Evolutionary conservation across 2,329 filamentous ascomycete genomes (phyloP), one percentile per base, ranked within the genome.

Genomic region (Sporothrix inflata): DNA sequence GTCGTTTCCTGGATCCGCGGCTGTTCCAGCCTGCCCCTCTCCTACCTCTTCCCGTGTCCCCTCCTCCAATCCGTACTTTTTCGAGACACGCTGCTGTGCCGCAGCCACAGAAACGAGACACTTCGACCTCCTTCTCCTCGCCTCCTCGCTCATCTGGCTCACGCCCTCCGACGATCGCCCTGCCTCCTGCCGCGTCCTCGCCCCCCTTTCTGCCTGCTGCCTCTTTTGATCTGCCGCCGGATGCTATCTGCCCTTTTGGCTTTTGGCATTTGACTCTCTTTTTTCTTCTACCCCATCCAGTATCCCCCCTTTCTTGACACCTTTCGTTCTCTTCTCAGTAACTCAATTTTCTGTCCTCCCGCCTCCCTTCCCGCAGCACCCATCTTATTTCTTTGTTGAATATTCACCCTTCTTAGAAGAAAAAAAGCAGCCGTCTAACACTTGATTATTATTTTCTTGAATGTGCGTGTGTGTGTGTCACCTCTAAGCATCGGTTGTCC

Each of bases 71-170:
- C 38, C 57, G 53, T 34, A 30, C 12, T 34, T 40, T 30, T 61
- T 49, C 68, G 53, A 70, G 55, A 70, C 69, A 45, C 69, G n/a
- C 34, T 63, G 69, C 68, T 55, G 68, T 55, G 40, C 61, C 61
- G 61, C 61, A 65, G 61, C 61, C 61, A 47, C 61, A 47, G 40
- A 65, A 65, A 47, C 61, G 61, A 47, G 40, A 65, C 38, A 30
- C 40, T 27, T 40, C 24, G n/a, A 14, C 38, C 21, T n/a, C 61
- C 21, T n/a, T 30, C 42, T 30, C 42, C 38, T 45, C 38, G n/a
- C 27, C 60, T 63, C 60, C 60, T 63, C 34, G 60, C 60, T 42
- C 57, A 16, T 19, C 16, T 49, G 45, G 45, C 45, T n/a, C 30
- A 38, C 55, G 30, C 55, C 55, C 30, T 38, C 16, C 38, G 42